Evolutionary conservation across 352 stramenopile genomes (phyloP).

Genomic region (Globisporangium cylindrosporum): DNA sequence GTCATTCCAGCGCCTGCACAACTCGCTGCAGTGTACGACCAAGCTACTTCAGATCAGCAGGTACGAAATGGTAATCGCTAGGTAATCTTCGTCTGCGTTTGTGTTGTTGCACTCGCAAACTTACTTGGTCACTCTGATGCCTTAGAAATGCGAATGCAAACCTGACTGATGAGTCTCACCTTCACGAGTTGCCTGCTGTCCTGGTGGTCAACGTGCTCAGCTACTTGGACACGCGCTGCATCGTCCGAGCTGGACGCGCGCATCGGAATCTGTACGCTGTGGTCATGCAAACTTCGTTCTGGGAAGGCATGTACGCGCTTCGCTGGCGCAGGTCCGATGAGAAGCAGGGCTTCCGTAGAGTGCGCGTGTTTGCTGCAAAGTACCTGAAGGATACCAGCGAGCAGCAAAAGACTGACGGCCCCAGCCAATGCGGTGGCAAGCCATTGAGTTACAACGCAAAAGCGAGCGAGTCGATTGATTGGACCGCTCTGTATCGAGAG

Average conservation of each 20-base stretch:
- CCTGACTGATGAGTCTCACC: background rate
- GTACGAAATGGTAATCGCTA: background rate
- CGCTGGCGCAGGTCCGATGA: conserved; percentile 18
- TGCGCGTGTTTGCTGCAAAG: conserved; percentile 15
- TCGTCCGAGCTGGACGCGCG: conserved; percentile 14
- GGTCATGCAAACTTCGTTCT: conserved; percentile 20
- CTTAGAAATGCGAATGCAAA: background rate
- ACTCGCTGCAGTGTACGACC: conserved; percentile 11
- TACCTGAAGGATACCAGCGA: background rate
- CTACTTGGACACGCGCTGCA: conserved; percentile 16
- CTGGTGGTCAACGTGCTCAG: conserved; percentile 17
- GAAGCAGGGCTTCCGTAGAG: conserved; percentile 11
- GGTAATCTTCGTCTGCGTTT: background rate
- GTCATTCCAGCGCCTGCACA: conserved; percentile 17
- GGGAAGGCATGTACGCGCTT: conserved; percentile 21
- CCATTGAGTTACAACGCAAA: background rate
- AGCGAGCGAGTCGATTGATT: conserved; percentile 7
- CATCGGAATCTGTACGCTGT: conserved; percentile 20
- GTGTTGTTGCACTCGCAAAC: background rate
- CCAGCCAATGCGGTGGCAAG: background rate
- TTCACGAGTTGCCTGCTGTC: conserved; percentile 21
- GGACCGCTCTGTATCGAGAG: conserved; percentile 21
- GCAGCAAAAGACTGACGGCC: background rate
- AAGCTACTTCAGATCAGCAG: conserved; percentile 6
- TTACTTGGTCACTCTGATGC: background rate